Base-by-base conservation (phyloP, 805 yeast genomes). In the Cyberlindnera maritima region DNA sequence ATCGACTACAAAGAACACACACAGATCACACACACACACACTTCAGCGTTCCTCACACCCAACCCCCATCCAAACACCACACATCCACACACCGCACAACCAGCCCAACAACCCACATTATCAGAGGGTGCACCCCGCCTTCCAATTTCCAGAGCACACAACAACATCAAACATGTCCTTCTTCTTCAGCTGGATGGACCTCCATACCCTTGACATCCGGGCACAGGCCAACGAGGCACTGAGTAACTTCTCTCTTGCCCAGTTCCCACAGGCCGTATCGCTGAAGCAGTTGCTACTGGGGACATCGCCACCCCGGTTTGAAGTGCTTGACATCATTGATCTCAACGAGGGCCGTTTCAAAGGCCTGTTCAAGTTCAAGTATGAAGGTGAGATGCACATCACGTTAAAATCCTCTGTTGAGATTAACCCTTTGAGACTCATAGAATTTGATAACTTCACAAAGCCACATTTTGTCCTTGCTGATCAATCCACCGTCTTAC, bases 381-480 rank as follows among this genome's bases (percentile, higher is more conserved):
- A 59, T 36, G 39, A 50, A 8, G 65, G 63, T 9, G 49, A 52
- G 32, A 29, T 56, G 9, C 46, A 55, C 20, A 26, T 58, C 3
- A 46, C 43, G 4, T 33, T 59, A 7, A 54, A 48, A 21, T 55
- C 65, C 4, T 40, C 46, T 19, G 45, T 59, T 15, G 65, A 61
- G 38, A 54, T 60, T 18, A 61, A 61, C 40, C 25, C 61, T 2
- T n/a, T 61, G 15, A 49, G 47, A 10, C 38, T 60, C 18, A 57
- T 61, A 7, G 59, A 58, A 4, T 61, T 56, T 54, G 63, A 60
- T 40, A 5, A 13, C 4, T 58, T 61, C 40, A 60, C 63, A 13
- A 57, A 41, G 46, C 65, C 65, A 3, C 56, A 52, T 34, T 61
- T 55, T 37, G 55, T 58, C 1, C 40, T 54, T 23, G 45, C 55